Base-by-base conservation (phyloP, 2,329 filamentous ascomycete species). In the Golovinomyces cichoracearum region DNA sequence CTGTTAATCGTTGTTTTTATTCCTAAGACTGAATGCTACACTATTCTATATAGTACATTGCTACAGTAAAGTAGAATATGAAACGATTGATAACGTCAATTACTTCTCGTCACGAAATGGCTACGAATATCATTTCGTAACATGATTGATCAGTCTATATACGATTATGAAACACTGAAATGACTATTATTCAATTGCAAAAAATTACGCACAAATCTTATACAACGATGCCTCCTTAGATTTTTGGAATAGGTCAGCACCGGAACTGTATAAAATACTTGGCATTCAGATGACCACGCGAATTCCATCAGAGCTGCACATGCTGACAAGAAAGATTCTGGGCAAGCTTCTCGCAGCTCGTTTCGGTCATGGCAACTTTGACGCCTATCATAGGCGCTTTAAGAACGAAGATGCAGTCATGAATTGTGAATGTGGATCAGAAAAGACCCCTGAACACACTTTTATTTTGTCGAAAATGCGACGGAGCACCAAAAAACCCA, bases 271-370 rank as follows among this genome's bases (percentile, higher is more conserved):
- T 31, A 31, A 31, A 31, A 31, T 31, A 5, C 29, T 31, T 31
- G 29, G 29, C 29, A 31, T 31, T 31, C 29, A 31, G 35, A 21
- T 40, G 35, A 10, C 15, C 35, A 40, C 3, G 15, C 35, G 35
- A 17, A 40, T 40, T 21, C 35, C 35, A 46, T 35, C 26, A 47
- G 41, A 48, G 45, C 44, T 31, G 41, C 37, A 15, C 35, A 47
- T 37, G 22, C 19, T 27, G 12, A 13, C 26, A 46, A 27, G 19
- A 23, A 4, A 15, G 15, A 40, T n/a, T 40, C 21, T 27, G 22
- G 41, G 22, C 7, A 27, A n/a, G 15, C 35, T 40, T 17, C 35
- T 40, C 19, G 35, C 35, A 17, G 35, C 35, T 21, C 35, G 35
- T 4, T 17, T 17, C 3, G 35, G 35, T 17, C 35, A 33, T 15